Percentiles rank a stretch among this genome's conserved stretches.
phyloP scores from a whole-genome alignment of 2,329 filamentous ascomycete species.

The Cladobotryum protrusum region DNA sequence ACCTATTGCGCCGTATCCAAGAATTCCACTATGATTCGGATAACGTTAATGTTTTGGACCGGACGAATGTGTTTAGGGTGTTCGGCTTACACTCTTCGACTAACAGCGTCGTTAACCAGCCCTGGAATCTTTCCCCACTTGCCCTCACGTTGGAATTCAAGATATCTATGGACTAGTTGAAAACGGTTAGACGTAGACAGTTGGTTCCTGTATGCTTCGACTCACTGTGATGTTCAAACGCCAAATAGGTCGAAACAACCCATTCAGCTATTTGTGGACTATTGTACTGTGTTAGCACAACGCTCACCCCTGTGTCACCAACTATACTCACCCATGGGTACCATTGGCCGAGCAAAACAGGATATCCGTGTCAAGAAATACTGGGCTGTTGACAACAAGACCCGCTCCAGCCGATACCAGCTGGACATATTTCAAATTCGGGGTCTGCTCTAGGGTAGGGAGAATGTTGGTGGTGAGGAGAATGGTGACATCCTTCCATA shows the following conservation, averaged over 20 bases:
- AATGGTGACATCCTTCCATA: conserved; percentile 45
- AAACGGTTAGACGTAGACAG: too few relatives aligned
- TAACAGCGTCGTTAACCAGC: conserved; percentile 37
- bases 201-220: too few relatives aligned
- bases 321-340: conserved; percentile 44
- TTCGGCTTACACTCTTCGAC: conserved; percentile 41
- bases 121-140: conserved; percentile 35
- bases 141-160: conserved; percentile 26
- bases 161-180: conserved; percentile 15
- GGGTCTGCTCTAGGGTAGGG: conserved; percentile 37
- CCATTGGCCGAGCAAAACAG: conserved; percentile 51
- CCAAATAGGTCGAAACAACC: conserved; percentile 47
- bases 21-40: conserved; percentile 35
- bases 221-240: conserved; percentile 34
- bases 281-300: neutral
- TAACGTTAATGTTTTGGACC: neutral
- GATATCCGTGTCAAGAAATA: conserved; percentile 46
- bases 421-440: conserved; percentile 47
- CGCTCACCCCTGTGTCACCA: neutral
- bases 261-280: conserved; percentile 54
- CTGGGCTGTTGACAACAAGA: conserved; percentile 36
- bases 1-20: conserved; percentile 51
- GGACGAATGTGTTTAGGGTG: too few relatives aligned
- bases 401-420: conserved; percentile 50
- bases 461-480: conserved; percentile 38